These are phyloP conservation scores for Fusarium virguliforme DNA, from an alignment of 2,329 filamentous ascomycete genomes.

Conservation along the genomic window DNA sequence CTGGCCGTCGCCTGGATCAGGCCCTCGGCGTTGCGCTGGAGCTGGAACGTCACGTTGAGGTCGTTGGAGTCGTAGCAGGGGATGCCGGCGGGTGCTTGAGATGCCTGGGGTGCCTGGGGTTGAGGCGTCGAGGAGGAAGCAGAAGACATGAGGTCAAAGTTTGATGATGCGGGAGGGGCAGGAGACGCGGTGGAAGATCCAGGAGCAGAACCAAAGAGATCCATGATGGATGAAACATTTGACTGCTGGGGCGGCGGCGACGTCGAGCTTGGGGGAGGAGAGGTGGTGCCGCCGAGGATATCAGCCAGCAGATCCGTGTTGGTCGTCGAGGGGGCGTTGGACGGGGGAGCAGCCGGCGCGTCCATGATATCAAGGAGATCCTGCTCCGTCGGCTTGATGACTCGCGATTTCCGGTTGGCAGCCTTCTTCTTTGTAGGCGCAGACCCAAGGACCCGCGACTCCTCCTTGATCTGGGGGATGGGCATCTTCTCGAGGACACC, in stretches of 20 bases:
- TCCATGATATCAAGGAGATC: constrained; percentile 96
- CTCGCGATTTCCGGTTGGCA: constrained; percentile 82
- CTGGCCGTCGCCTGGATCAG: constrained; percentile 86
- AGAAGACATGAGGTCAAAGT: constrained; percentile 66
- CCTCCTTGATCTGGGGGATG: constrained; percentile 95
- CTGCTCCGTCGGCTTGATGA: constrained; percentile 88
- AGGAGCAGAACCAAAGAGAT: constrained; percentile 78
- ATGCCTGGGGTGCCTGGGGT: constrained; percentile 50
- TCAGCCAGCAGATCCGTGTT: constrained; percentile 92
- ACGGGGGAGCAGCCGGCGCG: constrained; percentile 70
- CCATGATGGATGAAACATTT: constrained; percentile 85
- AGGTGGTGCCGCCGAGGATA: constrained; percentile 84
- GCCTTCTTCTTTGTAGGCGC: constrained; percentile 79
- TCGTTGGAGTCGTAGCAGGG: constrained; percentile 90
- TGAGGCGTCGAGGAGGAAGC: constrained; percentile 66
- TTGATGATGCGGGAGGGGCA: constrained; percentile 58
- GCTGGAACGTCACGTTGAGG: constrained; percentile 83
- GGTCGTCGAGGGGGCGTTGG: constrained; percentile 71
- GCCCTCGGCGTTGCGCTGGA: constrained; percentile 86
- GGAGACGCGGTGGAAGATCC: constrained; percentile 55
- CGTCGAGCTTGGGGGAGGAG: constrained; percentile 58
- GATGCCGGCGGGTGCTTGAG: constrained; percentile 68
- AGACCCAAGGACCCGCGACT: constrained; percentile 90
- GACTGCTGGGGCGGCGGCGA: constrained; percentile 69
- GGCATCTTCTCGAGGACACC: constrained; percentile 99